Evolutionary conservation across 2,329 filamentous ascomycete species (phyloP).

Genomic region (Biscogniauxia marginata): DNA sequence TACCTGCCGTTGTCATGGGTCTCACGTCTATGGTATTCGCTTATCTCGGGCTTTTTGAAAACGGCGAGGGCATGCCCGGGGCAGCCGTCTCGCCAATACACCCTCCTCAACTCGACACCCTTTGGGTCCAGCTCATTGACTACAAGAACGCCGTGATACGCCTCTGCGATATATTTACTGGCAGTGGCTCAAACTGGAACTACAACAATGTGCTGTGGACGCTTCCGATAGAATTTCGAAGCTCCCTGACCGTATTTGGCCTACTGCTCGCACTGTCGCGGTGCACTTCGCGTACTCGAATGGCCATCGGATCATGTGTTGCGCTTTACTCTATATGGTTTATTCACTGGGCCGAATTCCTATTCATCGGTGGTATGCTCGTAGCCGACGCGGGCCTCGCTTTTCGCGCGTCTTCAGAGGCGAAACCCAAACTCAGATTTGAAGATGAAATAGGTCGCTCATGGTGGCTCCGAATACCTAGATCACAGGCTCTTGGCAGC

Average conservation of each 20-base stretch:
- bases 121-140: constrained; percentile 22
- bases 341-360: constrained; percentile 28
- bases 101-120: constrained; percentile 12
- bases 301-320: constrained; percentile 16
- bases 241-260: constrained; percentile 36
- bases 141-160: constrained; percentile 8
- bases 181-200: constrained; percentile 4
- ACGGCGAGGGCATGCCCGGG: constrained; percentile 15
- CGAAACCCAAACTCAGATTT: no score
- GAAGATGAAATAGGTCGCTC: no score
- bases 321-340: constrained; percentile 25
- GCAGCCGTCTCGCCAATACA: constrained; percentile 17
- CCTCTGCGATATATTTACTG: constrained; percentile 19
- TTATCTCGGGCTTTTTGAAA: constrained; percentile 17
- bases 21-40: constrained; percentile 16
- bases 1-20: constrained; percentile 24
- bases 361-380: constrained; percentile 35
- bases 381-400: constrained; percentile 24
- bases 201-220: constrained; percentile 39
- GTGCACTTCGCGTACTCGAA: constrained; percentile 18
- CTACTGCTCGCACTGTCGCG: constrained; percentile 33
- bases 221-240: constrained; percentile 36
- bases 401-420: no score
- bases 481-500: neutral
- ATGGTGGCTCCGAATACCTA: no score